phyloP scores from a whole-genome alignment of 371 early-diverging fungal genomes.

The Capillidium heterosporum region DNA sequence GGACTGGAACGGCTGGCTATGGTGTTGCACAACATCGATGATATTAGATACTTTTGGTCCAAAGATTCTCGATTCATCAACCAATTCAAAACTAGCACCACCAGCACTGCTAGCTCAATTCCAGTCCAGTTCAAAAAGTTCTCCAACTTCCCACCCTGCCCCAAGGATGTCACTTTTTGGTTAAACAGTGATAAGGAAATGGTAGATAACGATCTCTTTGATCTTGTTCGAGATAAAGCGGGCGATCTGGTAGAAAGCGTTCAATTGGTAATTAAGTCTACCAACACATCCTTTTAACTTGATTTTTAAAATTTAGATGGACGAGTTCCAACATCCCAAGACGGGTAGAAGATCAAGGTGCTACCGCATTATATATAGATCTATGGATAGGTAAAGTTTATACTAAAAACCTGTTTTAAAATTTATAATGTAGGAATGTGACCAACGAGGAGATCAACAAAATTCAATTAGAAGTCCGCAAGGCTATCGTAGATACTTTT shows the following conservation, averaged over 20 bases:
- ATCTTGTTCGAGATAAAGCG: slow-evolving; percentile 77
- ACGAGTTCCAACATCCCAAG: slow-evolving; percentile 75
- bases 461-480: slow-evolving; percentile 65
- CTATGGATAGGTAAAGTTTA: slow-evolving; percentile 51
- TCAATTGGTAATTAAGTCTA: slow-evolving; percentile 28
- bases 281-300: not conserved
- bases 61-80: slow-evolving; percentile 68
- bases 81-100: slow-evolving; percentile 58
- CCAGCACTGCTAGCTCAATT: slow-evolving; percentile 15
- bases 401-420: not conserved
- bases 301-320: slow-evolving; percentile 31
- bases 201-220: slow-evolving; percentile 89
- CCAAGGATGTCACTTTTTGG: slow-evolving; percentile 94
- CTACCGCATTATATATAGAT: slow-evolving; percentile 84
- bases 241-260: slow-evolving; percentile 88
- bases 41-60: slow-evolving; percentile 94
- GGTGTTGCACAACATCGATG: slow-evolving; percentile 87
- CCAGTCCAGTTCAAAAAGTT: slow-evolving; percentile 60
- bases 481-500: slow-evolving; percentile 37
- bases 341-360: slow-evolving; percentile 61
- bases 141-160: slow-evolving; percentile 67
- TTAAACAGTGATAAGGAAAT: slow-evolving; percentile 37
- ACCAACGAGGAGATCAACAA: slow-evolving; percentile 86
- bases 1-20: slow-evolving; percentile 94
- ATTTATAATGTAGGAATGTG: slow-evolving; percentile 35